A percentile compares a stretch with the other conserved stretches of the same genome.
These are phyloP conservation scores for Carnegiea gigantea DNA, from an alignment of 179 eudicot genomes.

Conservation along the genomic window DNA sequence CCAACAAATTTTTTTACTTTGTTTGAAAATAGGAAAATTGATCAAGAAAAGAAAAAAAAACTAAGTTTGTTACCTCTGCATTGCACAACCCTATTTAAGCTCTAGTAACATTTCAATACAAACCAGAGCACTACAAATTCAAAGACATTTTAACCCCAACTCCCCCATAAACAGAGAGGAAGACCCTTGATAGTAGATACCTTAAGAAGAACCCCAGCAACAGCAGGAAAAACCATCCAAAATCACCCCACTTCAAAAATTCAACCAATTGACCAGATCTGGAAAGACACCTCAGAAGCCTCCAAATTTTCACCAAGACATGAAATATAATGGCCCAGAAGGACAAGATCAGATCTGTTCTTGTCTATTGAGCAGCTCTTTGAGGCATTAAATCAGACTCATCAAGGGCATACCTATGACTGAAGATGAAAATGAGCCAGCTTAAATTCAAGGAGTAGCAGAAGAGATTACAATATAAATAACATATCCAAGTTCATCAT, in stretches of 20 bases:
- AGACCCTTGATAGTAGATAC: conserved; percentile 23
- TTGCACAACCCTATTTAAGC: no score
- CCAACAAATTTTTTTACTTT: no score
- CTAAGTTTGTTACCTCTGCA: no score
- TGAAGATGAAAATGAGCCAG: conserved; percentile 20
- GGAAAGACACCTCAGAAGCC: neutral
- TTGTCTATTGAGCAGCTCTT: conserved; percentile 17
- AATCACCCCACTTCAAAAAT: conserved; percentile 1
- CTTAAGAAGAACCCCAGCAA: conserved; percentile 32
- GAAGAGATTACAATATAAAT: no score
- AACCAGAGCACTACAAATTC: conserved; percentile 6
- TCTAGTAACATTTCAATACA: no score
- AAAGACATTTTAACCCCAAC: conserved; percentile 60
- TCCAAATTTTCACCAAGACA: conserved; percentile 12
- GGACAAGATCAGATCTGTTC: conserved; percentile 23
- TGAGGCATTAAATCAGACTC: conserved; percentile 32
- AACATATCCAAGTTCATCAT: no score
- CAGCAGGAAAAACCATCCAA: conserved; percentile 42
- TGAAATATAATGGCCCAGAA: conserved; percentile 17
- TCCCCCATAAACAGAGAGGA: conserved; percentile 38
- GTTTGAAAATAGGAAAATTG: no score
- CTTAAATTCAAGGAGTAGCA: no score
- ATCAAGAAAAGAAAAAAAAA: no score
- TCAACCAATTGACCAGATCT: neutral
- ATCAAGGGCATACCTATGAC: conserved; percentile 23